phyloP scores from a whole-genome alignment of 306 rosid species.

The Malus orientalis region DNA sequence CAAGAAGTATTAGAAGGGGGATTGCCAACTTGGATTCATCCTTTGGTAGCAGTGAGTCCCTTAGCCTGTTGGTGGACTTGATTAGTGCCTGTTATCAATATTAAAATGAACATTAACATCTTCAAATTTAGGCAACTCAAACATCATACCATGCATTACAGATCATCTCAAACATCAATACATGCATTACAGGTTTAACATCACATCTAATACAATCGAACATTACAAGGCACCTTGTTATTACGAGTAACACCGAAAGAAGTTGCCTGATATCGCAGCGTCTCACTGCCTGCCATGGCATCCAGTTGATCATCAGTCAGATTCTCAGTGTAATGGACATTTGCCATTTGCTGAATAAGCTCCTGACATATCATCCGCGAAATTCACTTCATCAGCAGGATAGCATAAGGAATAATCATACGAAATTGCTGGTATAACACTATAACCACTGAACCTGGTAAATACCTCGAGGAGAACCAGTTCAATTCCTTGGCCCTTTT shows the following conservation, averaged over 20 bases:
- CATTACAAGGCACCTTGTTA: conserved; percentile 62
- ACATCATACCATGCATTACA: not conserved
- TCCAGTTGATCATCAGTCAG: conserved; percentile 96
- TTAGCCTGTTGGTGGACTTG: conserved; percentile 86
- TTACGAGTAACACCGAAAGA: conserved; percentile 86
- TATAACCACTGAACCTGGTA: not conserved
- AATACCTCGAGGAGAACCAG: conserved; percentile 88
- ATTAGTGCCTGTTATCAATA: conserved; percentile 58
- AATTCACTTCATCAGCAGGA: conserved; percentile 2
- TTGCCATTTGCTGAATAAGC: conserved; percentile 99
- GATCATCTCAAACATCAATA: not conserved
- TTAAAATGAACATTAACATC: not conserved
- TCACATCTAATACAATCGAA: not conserved
- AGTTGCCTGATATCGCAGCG: conserved; percentile 90
- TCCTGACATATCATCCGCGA: conserved; percentile 46
- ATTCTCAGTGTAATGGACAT: conserved; percentile 92
- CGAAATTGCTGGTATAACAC: not conserved
- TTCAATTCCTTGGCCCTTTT: conserved; percentile 92
- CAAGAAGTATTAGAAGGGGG: conserved; percentile 84
- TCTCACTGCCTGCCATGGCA: conserved; percentile 98
- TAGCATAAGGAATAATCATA: not conserved
- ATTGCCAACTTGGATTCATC: conserved; percentile 84
- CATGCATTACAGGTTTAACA: not conserved
- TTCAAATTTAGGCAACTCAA: conserved; percentile 11
- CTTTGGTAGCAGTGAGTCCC: conserved; percentile 81